These are phyloP conservation scores for Isatis tinctoria DNA, from an alignment of 345 rosid genomes.

Conservation along the genomic window DNA sequence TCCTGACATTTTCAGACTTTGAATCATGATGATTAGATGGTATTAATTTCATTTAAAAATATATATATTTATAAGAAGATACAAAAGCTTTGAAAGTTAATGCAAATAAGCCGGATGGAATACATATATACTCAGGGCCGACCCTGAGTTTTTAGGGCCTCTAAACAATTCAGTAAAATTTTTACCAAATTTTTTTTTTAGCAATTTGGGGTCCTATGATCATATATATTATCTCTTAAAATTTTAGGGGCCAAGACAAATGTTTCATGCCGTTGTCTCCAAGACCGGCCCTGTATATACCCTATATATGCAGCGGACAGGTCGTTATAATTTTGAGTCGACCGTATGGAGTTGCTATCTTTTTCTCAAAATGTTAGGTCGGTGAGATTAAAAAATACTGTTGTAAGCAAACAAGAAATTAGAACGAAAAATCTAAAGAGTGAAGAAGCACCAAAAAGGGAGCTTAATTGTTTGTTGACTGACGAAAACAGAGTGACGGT, in stretches of 20 bases:
- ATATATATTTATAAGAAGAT: not conserved
- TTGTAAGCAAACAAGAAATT: not conserved
- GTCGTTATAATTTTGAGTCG: not conserved
- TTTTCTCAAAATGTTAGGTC: not conserved
- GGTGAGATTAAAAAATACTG: constrained; percentile 14
- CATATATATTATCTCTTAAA: too few species aligned
- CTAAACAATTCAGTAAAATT: too few species aligned
- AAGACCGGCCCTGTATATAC: too few species aligned
- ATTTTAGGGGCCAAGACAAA: too few species aligned
- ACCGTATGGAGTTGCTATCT: not conserved
- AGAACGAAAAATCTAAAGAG: not conserved
- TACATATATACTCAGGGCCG: too few species aligned
- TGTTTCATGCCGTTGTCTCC: too few species aligned
- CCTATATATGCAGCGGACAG: not conserved
- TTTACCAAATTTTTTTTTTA: too few species aligned
- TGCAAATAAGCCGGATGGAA: not conserved
- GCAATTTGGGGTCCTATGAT: too few species aligned
- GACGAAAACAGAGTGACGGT: constrained; percentile 22
- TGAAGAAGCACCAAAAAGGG: not conserved
- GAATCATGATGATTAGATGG: constrained; percentile 12
- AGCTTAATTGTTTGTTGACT: constrained; percentile 17
- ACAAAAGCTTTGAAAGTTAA: not conserved
- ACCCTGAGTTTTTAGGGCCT: too few species aligned
- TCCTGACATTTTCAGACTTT: constrained; percentile 11
- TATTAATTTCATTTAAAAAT: not conserved